Evolutionary conservation across 306 rosid genomes (phyloP), one percentile per base, ranked within the genome.

Genomic region (Leucaena leucocephala): DNA sequence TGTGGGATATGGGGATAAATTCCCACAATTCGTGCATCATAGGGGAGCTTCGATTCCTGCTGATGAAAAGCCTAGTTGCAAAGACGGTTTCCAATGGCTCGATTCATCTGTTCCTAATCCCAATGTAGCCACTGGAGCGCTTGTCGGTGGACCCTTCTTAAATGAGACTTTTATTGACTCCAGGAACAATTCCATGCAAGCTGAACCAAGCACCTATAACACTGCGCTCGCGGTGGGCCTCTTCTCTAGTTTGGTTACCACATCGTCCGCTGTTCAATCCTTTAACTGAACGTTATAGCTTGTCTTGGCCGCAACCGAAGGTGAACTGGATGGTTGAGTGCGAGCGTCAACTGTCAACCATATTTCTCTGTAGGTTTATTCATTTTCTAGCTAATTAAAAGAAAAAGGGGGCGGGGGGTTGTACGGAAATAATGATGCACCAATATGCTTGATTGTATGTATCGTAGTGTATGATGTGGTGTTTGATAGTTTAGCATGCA

Each of bases 41-140:
- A 93, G 99, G 80, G 99, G 99, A 39, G 98, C 99, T 67, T 96
- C 99, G 17, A 96, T 91, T 78, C 99, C 99, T 5, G 78, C 9
- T 57, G 71, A 86, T 83, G 85, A 85, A 50, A 85, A 81, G 67
- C 67, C 94, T 62, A 63, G 77, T 38, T 96, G 99, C 89, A 83
- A 49, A 55, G 97, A 90, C n/a, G 99, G 98, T 40, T 96, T 90
- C 80, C 0, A 74, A 85, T 96, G 87, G 87, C 91, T 96, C 17
- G 68, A 85, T 0, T 93, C 98, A 15, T 50, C 91, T 9, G 66
- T 84, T 22, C 97, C 96, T 50, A 96, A 96, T 86, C 98, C 99
- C 10, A 96, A 96, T 76, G 79, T 85, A 68, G 99, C 99, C 39
- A 79, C 80, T 27, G 99, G 99, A 80, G 99, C 96, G 76, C 98